These are phyloP conservation scores for Thuja plicata DNA, from an alignment of 83 land plant species.

Conservation along the genomic window DNA sequence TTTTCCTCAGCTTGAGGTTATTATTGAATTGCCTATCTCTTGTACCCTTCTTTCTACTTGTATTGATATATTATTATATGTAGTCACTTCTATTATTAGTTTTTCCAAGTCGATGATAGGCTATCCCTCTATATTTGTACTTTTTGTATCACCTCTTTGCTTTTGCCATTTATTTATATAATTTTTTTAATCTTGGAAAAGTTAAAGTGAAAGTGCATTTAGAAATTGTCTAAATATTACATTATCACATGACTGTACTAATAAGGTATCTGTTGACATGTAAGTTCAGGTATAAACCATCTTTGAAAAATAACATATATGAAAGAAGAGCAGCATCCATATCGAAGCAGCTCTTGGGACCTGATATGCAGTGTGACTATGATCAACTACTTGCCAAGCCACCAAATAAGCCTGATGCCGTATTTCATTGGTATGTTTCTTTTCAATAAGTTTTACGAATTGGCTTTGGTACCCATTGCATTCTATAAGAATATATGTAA, in stretches of 20 bases:
- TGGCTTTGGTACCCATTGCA: background rate
- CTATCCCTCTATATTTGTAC: too few relatives aligned
- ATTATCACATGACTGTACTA: background rate
- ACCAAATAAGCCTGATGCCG: conserved; percentile 48
- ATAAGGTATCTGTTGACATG: background rate
- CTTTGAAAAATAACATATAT: conserved; percentile 39
- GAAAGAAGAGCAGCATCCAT: conserved; percentile 51
- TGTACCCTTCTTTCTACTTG: too few relatives aligned
- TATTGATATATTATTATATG: background rate
- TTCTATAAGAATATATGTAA: background rate
- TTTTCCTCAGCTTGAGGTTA: too few relatives aligned
- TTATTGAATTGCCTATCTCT: too few relatives aligned
- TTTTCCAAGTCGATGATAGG: background rate
- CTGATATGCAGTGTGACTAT: conserved; percentile 46
- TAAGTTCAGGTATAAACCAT: conserved; percentile 34
- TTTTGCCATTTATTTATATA: too few relatives aligned
- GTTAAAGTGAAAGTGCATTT: background rate
- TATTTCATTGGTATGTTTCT: conserved; percentile 39
- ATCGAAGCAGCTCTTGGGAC: conserved; percentile 39
- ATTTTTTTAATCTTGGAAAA: background rate
- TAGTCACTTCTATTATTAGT: background rate
- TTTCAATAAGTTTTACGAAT: background rate
- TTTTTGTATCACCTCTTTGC: background rate
- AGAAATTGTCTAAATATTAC: background rate
- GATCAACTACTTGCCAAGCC: conserved; percentile 55